Conservation (phyloP, 2,329 filamentous ascomycete species). For the Eurotiales sp. region DNA sequence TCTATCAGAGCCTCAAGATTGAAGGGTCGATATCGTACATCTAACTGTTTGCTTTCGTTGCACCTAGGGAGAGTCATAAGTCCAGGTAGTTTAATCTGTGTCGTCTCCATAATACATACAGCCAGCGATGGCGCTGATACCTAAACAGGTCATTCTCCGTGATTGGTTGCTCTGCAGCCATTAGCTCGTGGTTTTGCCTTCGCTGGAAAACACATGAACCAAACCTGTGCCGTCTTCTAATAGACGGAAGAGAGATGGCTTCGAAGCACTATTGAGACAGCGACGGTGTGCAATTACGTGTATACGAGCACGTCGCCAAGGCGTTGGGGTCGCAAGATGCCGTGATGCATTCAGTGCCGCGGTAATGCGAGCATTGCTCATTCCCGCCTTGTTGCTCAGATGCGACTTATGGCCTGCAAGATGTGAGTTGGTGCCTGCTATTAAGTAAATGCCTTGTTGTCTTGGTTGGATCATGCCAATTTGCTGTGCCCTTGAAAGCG, state of each 20-base stretch:
- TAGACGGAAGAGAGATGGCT: slow-evolving; percentile 9
- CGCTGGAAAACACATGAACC: neutral
- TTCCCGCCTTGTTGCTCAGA: slow-evolving; percentile 1
- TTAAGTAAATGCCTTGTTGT: too few relatives aligned
- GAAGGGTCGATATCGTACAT: slow-evolving; percentile 26
- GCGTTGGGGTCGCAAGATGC: neutral
- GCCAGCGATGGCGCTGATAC: slow-evolving; percentile 26
- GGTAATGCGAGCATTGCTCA: neutral
- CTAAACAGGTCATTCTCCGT: slow-evolving; percentile 23
- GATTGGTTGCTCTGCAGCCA: slow-evolving; percentile 16
- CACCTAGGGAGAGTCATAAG: slow-evolving; percentile 19
- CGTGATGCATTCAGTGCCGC: neutral
- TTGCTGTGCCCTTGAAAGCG: too few relatives aligned
- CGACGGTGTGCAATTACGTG: neutral
- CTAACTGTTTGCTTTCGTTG: slow-evolving; percentile 23
- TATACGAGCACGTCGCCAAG: neutral
- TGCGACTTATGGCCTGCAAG: neutral
- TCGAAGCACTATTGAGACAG: neutral
- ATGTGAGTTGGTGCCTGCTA: neutral
- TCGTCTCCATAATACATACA: slow-evolving; percentile 18
- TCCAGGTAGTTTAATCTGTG: neutral
- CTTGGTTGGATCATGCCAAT: too few relatives aligned
- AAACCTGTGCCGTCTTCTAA: slow-evolving; percentile 14
- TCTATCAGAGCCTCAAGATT: slow-evolving; percentile 22
- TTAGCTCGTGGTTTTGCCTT: neutral